phyloP scores from a whole-genome alignment of 768 basidiomycete genomes.

The Pholiota molesta region DNA sequence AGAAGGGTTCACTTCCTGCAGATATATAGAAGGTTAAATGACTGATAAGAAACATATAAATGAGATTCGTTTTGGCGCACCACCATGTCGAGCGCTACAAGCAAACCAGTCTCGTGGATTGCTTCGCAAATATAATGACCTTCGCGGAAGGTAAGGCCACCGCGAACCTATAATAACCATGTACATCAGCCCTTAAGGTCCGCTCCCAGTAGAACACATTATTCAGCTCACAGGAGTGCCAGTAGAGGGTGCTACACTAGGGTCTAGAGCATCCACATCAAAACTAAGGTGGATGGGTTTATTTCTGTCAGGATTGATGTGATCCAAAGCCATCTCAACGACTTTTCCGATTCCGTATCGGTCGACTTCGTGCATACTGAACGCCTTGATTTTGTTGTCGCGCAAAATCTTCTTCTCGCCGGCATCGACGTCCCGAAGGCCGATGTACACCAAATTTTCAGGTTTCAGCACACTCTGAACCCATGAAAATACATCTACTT shows the following conservation, averaged over 20 bases:
- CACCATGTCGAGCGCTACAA: slow-evolving; percentile 95
- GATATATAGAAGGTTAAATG: slow-evolving; percentile 1
- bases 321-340: slow-evolving; percentile 94
- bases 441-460: slow-evolving; percentile 91
- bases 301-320: slow-evolving; percentile 85
- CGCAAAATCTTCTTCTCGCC: slow-evolving; percentile 88
- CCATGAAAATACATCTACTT: slow-evolving; percentile 51
- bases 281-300: slow-evolving; percentile 94
- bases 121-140: slow-evolving; percentile 98
- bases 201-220: not conserved
- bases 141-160: slow-evolving; percentile 94
- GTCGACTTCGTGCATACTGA: slow-evolving; percentile 91
- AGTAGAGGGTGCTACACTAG: slow-evolving; percentile 93
- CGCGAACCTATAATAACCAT: slow-evolving; percentile 64
- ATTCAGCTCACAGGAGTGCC: slow-evolving; percentile 76
- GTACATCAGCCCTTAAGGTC: slow-evolving; percentile 6
- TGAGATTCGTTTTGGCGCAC: slow-evolving; percentile 42
- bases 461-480: slow-evolving; percentile 67
- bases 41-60: slow-evolving; percentile 13
- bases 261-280: slow-evolving; percentile 95
- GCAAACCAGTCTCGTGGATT: slow-evolving; percentile 87
- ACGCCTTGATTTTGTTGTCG: slow-evolving; percentile 80
- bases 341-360: slow-evolving; percentile 93
- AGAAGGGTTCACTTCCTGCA: slow-evolving; percentile 95
- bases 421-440: slow-evolving; percentile 89